Evolutionary conservation across 768 basidiomycete genomes (phyloP), one percentile per base, ranked within the genome.

Genomic region (Hericium erinaceus): DNA sequence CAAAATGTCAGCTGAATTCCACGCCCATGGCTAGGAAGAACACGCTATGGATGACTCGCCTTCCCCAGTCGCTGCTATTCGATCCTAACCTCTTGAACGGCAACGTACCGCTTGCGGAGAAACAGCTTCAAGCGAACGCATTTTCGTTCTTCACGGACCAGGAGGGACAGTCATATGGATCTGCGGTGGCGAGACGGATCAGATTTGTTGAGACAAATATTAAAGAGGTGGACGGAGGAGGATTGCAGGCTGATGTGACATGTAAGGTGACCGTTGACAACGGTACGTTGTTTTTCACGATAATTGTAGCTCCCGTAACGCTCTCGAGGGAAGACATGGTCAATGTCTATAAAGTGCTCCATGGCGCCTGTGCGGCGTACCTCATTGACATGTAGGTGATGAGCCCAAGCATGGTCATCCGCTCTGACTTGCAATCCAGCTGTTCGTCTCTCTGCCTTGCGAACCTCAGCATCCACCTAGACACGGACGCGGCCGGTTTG

Each of bases 321-420:
- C 10, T 54, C 18, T 6, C 9, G 16, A 13, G n/a, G 13, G 16
- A 20, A 68, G 67, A 68, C 51, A 68, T 68, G 67, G 53, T 60
- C n/a, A 68, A 68, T 51, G 59, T 58, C 20, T 58, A 44, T 37
- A 56, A 56, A 10, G 58, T 37, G 33, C 48, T 68, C 40, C 67
- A 68, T 11, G 67, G 67, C 7, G 67, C 58, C 37, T 68, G 67
- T 38, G 59, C 63, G 11, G 66, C 65, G 13, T 65, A 61, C 39
- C 48, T 68, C 16, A 59, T 68, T 16, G 67, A 68, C 39, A 51
- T 60, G 67, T 66, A 26, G 40, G 58, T 52, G 13, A 24, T 2
- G 33, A 49, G 33, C 18, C 11, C 15, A 18, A 15, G 8, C 7
- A 22, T 24, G 39, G 26, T 22, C n/a, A 4, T 18, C 44, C 54